Evolutionary conservation across 192 early-diverging fungal genomes (phyloP).

Genomic region (Podochytrium sp.): DNA sequence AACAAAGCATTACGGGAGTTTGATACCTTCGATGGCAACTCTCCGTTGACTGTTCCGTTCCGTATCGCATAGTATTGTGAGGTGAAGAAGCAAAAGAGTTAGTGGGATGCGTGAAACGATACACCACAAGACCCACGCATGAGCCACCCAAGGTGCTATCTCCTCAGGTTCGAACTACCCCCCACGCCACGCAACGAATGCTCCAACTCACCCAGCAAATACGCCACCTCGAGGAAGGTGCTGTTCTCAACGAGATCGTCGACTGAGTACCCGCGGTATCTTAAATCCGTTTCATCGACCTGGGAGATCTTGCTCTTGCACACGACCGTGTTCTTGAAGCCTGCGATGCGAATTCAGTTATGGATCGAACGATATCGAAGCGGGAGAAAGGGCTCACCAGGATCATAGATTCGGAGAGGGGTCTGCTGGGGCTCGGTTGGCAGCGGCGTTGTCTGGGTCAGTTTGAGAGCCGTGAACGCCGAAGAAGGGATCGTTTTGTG

Average conservation of each 20-base stretch:
- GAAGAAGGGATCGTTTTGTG: constrained; percentile 44
- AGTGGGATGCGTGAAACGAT: too few relatives aligned
- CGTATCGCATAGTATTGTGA: too few relatives aligned
- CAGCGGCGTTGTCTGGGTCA: constrained; percentile 45
- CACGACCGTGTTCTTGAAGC: constrained; percentile 58
- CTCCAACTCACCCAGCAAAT: constrained; percentile 48
- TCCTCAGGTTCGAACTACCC: too few relatives aligned
- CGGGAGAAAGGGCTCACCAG: too few relatives aligned
- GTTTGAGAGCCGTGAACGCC: constrained; percentile 45
- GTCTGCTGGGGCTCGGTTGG: constrained; percentile 37
- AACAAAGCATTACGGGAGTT: neutral
- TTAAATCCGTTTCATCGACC: constrained; percentile 30
- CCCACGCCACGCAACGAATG: neutral
- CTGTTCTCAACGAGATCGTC: constrained; percentile 66
- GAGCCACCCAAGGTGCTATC: neutral
- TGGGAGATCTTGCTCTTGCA: constrained; percentile 48
- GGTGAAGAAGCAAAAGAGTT: neutral
- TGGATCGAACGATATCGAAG: too few relatives aligned
- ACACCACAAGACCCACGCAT: too few relatives aligned
- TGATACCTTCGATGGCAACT: constrained; percentile 38
- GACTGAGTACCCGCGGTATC: constrained; percentile 64
- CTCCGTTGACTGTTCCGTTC: constrained; percentile 51
- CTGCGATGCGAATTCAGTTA: too few relatives aligned
- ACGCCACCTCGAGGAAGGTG: constrained; percentile 66
- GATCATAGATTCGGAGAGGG: constrained; percentile 52